A percentile compares a stretch with the other conserved stretches of the same genome.
phyloP scores from a whole-genome alignment of 1,284 basidiomycete genomes.

The Tilletia indica region DNA sequence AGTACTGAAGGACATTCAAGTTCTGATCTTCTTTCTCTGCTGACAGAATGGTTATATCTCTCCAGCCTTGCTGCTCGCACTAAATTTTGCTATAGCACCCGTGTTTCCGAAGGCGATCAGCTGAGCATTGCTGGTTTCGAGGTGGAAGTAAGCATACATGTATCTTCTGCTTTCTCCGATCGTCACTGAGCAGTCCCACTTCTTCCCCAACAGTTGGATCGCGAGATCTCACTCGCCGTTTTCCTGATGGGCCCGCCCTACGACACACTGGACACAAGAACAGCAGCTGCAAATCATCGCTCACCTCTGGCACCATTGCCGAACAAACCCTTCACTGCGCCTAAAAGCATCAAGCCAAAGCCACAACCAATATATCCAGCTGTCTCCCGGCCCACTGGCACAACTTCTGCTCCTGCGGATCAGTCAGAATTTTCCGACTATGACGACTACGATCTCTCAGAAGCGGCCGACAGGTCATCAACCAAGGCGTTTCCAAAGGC shows the following conservation, averaged over 20 bases:
- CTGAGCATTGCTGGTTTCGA: constrained; percentile 29
- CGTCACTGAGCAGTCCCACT: background rate
- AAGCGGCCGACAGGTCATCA: background rate
- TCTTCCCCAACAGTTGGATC: background rate
- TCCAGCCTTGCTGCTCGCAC: background rate
- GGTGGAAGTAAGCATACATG: constrained; percentile 23
- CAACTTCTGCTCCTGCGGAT: background rate
- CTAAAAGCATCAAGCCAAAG: background rate
- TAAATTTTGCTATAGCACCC: constrained; percentile 6
- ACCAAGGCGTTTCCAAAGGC: background rate
- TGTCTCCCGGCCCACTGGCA: background rate
- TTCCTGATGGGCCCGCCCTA: constrained; percentile 6
- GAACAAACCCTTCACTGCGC: constrained; percentile 2
- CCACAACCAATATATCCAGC: constrained; percentile 12
- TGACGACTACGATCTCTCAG: constrained; percentile 10
- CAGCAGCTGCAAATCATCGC: background rate
- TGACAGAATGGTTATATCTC: background rate
- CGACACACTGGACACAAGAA: background rate
- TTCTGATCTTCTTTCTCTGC: background rate
- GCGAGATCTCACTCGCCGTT: constrained; percentile 5
- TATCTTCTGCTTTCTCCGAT: background rate
- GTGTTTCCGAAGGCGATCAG: constrained; percentile 23
- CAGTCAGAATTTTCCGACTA: background rate
- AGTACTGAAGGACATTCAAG: background rate
- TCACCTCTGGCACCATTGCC: background rate